phyloP scores from a whole-genome alignment of 2,329 filamentous ascomycete species.

The Lasiodiplodia gonubiensis region DNA sequence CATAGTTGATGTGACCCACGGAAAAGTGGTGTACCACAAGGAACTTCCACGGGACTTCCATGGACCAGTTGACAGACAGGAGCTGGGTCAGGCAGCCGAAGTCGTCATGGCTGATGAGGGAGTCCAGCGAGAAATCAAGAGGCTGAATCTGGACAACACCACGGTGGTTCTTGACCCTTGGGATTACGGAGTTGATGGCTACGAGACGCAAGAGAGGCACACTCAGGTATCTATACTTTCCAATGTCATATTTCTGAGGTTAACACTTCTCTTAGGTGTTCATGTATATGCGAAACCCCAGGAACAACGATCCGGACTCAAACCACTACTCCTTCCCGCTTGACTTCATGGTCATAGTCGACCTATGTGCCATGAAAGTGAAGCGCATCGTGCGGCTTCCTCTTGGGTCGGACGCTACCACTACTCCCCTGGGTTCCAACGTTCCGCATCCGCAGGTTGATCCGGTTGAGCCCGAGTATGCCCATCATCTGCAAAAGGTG shows the following conservation, averaged over 20 bases:
- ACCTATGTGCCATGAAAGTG: too few relatives aligned
- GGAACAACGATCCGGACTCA: not conserved
- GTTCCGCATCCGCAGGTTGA: too few relatives aligned
- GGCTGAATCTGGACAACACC: slow-evolving; percentile 3
- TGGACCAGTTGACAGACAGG: not conserved
- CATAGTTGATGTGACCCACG: slow-evolving; percentile 1
- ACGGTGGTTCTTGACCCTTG: not conserved
- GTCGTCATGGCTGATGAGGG: slow-evolving; percentile 1
- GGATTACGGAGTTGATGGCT: slow-evolving; percentile 1
- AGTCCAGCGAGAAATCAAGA: not conserved
- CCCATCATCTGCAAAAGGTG: too few relatives aligned
- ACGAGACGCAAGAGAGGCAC: not conserved
- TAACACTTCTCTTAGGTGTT: not conserved
- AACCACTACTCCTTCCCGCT: not conserved
- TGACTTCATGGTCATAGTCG: not conserved
- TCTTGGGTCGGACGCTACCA: too few relatives aligned
- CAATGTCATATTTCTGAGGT: not conserved
- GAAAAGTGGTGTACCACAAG: not conserved
- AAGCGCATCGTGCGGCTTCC: too few relatives aligned
- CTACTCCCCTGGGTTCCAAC: too few relatives aligned
- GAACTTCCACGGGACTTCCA: slow-evolving; percentile 12
- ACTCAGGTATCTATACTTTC: not conserved
- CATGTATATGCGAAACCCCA: not conserved
- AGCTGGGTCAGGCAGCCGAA: not conserved
- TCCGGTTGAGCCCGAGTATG: too few relatives aligned